These are phyloP conservation scores for Globisporangium abappressorium DNA, from an alignment of 352 stramenopile genomes.

Conservation along the genomic window DNA sequence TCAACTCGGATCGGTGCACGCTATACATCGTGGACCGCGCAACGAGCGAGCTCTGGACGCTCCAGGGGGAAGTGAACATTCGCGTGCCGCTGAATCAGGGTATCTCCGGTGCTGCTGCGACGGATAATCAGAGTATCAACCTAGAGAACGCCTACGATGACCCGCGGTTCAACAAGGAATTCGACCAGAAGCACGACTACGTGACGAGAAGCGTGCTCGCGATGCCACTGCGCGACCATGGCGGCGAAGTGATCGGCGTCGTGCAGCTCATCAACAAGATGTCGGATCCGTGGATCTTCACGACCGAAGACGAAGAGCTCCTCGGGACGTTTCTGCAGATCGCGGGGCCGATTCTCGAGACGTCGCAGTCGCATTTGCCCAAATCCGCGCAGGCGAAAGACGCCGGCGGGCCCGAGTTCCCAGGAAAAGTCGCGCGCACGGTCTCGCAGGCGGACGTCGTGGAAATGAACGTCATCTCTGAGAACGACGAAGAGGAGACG, in stretches of 20 bases:
- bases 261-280: slow-evolving; percentile 90
- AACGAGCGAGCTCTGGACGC: slow-evolving; percentile 89
- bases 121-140: slow-evolving; percentile 72
- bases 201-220: slow-evolving; percentile 83
- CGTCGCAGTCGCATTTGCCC: slow-evolving; percentile 72
- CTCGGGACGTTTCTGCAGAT: slow-evolving; percentile 87
- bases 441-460: slow-evolving; percentile 41
- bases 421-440: slow-evolving; percentile 40
- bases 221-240: slow-evolving; percentile 81
- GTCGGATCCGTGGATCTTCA: slow-evolving; percentile 72
- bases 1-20: slow-evolving; percentile 90
- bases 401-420: slow-evolving; percentile 52
- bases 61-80: slow-evolving; percentile 89
- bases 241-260: slow-evolving; percentile 77
- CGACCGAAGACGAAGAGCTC: slow-evolving; percentile 82
- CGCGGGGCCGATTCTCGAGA: slow-evolving; percentile 84
- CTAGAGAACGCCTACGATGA: slow-evolving; percentile 87
- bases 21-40: slow-evolving; percentile 91
- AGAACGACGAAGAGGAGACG: slow-evolving; percentile 72
- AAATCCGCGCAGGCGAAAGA: slow-evolving; percentile 48
- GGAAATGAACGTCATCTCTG: slow-evolving; percentile 81
- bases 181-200: slow-evolving; percentile 88
- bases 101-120: slow-evolving; percentile 76
- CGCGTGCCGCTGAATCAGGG: slow-evolving; percentile 83
- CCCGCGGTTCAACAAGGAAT: slow-evolving; percentile 86